These are phyloP conservation scores for Lasiosphaeria miniovina DNA, from an alignment of 495 filamentous ascomycete genomes.

Conservation along the genomic window DNA sequence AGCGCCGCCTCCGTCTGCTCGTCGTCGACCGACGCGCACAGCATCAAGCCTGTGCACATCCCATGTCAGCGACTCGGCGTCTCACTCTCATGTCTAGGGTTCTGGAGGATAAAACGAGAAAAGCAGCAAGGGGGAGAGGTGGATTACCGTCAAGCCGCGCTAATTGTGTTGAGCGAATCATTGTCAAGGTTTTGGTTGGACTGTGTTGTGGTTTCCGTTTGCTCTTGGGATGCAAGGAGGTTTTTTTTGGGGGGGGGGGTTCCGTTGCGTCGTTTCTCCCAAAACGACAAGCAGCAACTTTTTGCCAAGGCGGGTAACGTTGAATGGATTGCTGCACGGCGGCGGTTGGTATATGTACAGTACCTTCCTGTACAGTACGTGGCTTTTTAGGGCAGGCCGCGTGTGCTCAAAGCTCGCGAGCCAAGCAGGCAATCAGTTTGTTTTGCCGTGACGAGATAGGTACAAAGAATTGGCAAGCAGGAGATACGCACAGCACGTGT, in stretches of 20 bases:
- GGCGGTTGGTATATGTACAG: too few species aligned
- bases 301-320: too few species aligned
- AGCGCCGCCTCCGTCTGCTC: constrained; percentile 68
- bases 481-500: too few species aligned
- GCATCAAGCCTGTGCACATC: constrained; percentile 68
- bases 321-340: background rate
- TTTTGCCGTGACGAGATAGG: too few species aligned
- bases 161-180: constrained; percentile 96
- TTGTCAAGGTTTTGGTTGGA: constrained; percentile 38
- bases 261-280: background rate
- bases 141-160: constrained; percentile 81
- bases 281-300: background rate
- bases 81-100: background rate
- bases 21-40: constrained; percentile 93
- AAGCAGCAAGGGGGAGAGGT: background rate
- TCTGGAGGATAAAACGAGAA: background rate
- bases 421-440: background rate
- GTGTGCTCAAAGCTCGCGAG: too few species aligned
- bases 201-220: background rate
- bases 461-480: too few species aligned
- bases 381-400: constrained; percentile 4
- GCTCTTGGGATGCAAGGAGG: background rate
- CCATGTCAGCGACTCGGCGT: background rate
- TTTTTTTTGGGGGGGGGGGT: background rate
- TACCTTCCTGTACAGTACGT: background rate